Evolutionary conservation across 2,329 filamentous ascomycete genomes (phyloP).

Genomic region (Fusarium sp.): DNA sequence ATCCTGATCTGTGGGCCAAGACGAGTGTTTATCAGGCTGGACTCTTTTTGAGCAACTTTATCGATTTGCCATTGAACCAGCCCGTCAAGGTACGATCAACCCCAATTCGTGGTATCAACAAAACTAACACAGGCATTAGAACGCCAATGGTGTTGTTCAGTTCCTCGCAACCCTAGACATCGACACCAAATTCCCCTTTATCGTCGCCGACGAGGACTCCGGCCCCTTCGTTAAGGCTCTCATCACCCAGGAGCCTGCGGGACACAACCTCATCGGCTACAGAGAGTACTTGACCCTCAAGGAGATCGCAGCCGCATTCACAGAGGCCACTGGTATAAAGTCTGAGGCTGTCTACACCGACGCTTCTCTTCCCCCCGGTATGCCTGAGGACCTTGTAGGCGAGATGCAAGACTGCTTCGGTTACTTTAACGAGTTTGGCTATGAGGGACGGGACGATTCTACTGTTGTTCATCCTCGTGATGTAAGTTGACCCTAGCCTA

Average conservation of each 20-base stretch:
- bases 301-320: conserved; percentile 40
- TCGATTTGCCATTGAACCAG: not conserved
- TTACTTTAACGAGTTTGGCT: conserved; percentile 37
- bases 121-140: conserved; percentile 18
- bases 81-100: conserved; percentile 24
- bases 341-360: conserved; percentile 3
- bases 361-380: not conserved
- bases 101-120: accelerated
- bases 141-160: conserved; percentile 34
- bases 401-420: conserved; percentile 29
- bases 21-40: conserved; percentile 43
- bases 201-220: conserved; percentile 48
- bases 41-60: conserved; percentile 38
- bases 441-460: conserved; percentile 35
- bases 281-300: conserved; percentile 41
- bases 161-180: conserved; percentile 34
- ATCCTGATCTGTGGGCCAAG: conserved; percentile 44
- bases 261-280: conserved; percentile 45
- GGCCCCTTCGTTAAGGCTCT: conserved; percentile 47
- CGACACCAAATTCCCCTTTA: conserved; percentile 42
- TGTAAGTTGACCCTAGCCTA: conserved; percentile 1
- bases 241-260: conserved; percentile 30
- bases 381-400: conserved; percentile 5
- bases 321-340: conserved; percentile 30
- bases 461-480: conserved; percentile 27